Evolutionary conservation across 73 alveolate genomes (phyloP).

Genomic region (Stentor roeselii): DNA sequence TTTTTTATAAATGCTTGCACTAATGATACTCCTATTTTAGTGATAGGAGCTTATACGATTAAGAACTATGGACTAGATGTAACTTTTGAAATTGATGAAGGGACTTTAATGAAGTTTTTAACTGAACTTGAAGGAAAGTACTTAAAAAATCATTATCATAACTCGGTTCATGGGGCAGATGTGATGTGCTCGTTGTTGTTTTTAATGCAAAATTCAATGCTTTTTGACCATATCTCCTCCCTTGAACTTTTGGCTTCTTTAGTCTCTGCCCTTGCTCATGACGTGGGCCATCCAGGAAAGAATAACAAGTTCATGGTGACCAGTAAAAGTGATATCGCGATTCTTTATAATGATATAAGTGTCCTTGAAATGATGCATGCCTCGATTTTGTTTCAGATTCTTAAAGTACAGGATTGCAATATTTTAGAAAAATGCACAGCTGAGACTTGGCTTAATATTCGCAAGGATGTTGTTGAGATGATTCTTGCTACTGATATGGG

Average conservation of each 20-base stretch:
- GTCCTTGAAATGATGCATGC: slow-evolving; percentile 73
- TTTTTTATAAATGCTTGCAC: too few species aligned
- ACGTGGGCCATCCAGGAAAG: slow-evolving; percentile 69
- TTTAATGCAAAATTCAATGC: slow-evolving; percentile 44
- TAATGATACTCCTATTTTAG: too few species aligned
- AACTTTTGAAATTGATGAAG: too few species aligned
- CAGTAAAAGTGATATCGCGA: slow-evolving; percentile 45
- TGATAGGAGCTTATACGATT: too few species aligned
- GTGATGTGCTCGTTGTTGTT: slow-evolving; percentile 49
- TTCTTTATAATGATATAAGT: slow-evolving; percentile 60
- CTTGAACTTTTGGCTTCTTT: slow-evolving; percentile 30
- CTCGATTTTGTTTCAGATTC: slow-evolving; percentile 48
- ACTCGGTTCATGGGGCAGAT: slow-evolving; percentile 77
- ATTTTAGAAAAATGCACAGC: not conserved
- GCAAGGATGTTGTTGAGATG: not conserved
- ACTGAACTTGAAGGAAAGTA: too few species aligned
- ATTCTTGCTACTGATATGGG: not conserved
- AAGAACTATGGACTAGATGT: too few species aligned
- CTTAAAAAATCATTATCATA: slow-evolving; percentile 75
- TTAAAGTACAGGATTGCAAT: slow-evolving; percentile 28
- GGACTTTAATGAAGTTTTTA: too few species aligned
- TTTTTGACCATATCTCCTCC: slow-evolving; percentile 20
- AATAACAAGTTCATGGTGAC: slow-evolving; percentile 52
- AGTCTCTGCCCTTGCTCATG: slow-evolving; percentile 54
- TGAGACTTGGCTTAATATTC: not conserved